Evolutionary conservation across 495 filamentous ascomycete genomes (phyloP).

Genomic region (Aspergillus biplanus): DNA sequence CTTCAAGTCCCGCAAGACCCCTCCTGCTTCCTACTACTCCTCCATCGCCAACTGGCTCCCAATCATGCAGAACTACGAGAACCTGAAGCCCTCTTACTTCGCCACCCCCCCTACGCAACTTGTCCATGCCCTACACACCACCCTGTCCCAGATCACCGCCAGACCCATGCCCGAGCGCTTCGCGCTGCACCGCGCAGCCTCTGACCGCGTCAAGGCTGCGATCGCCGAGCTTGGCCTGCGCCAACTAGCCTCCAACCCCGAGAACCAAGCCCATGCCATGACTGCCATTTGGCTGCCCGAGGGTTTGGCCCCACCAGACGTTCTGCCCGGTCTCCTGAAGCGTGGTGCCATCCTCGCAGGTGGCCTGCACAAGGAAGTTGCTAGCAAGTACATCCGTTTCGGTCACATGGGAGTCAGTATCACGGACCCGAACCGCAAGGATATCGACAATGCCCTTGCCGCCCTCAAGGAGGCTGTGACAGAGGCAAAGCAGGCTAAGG

Average conservation of each 20-base stretch:
- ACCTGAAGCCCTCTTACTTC: conserved; percentile 95
- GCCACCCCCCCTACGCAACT: conserved; percentile 95
- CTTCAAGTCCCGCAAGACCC: conserved; percentile 77
- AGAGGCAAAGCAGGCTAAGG: conserved; percentile 65
- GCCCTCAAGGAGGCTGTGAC: conserved; percentile 72
- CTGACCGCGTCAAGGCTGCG: conserved; percentile 80
- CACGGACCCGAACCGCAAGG: conserved; percentile 54
- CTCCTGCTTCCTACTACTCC: conserved; percentile 86
- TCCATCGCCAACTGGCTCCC: conserved; percentile 97
- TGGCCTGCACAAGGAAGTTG: conserved; percentile 88
- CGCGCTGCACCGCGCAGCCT: conserved; percentile 72
- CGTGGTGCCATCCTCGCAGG: conserved; percentile 93
- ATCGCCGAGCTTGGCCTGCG: conserved; percentile 79
- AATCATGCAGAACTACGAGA: conserved; percentile 99
- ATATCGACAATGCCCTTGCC: conserved; percentile 81
- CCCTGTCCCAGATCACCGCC: conserved; percentile 83
- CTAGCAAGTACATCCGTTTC: conserved; percentile 71
- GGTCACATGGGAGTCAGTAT: conserved; percentile 98
- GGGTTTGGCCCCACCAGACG: conserved; percentile 72
- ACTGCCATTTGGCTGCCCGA: conserved; percentile 95
- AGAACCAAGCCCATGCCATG: conserved; percentile 95
- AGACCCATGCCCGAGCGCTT: conserved; percentile 79
- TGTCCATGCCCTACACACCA: conserved; percentile 90
- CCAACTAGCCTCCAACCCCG: conserved; percentile 80
- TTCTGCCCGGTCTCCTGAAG: conserved; percentile 84